Evolutionary conservation across 345 rosid species (phyloP).

Genomic region (Eucalyptus cloeziana): DNA sequence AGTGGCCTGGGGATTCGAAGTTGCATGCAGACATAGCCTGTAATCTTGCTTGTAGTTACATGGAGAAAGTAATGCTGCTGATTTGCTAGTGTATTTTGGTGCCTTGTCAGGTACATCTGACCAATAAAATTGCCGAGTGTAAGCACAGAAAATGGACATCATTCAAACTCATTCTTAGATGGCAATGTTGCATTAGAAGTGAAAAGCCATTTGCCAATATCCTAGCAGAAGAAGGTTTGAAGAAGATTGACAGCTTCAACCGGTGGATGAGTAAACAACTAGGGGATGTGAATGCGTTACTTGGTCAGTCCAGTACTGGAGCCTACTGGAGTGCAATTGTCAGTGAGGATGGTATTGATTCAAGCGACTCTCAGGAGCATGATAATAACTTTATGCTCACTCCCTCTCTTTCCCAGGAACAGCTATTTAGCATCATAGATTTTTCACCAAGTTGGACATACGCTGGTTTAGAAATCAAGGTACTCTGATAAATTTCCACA

Average conservation of each 20-base stretch:
- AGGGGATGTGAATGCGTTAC: conserved; percentile 70
- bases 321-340: conserved; percentile 59
- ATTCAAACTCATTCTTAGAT: conserved; percentile 11
- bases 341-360: conserved; percentile 40
- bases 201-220: conserved; percentile 39
- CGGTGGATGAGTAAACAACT: conserved; percentile 95
- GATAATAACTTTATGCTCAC: conserved; percentile 40
- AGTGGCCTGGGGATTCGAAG: conserved; percentile 21
- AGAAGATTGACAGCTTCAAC: conserved; percentile 86
- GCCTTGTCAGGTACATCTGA: not conserved
- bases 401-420: conserved; percentile 82
- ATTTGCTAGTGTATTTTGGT: not conserved
- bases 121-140: conserved; percentile 3
- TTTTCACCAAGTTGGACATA: conserved; percentile 86
- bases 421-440: conserved; percentile 70
- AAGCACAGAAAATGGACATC: conserved; percentile 11
- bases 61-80: conserved; percentile 3
- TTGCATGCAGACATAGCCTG: conserved; percentile 18
- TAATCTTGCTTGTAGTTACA: conserved; percentile 15
- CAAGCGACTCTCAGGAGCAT: conserved; percentile 28
- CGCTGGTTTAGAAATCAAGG: conserved; percentile 53
- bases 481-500: conserved; percentile 3
- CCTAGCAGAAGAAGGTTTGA: conserved; percentile 46
- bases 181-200: conserved; percentile 21
- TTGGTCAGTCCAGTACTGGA: conserved; percentile 39